Evolutionary conservation across 108 stramenopile genomes (phyloP).

Genomic region (Cyclotella cryptica): DNA sequence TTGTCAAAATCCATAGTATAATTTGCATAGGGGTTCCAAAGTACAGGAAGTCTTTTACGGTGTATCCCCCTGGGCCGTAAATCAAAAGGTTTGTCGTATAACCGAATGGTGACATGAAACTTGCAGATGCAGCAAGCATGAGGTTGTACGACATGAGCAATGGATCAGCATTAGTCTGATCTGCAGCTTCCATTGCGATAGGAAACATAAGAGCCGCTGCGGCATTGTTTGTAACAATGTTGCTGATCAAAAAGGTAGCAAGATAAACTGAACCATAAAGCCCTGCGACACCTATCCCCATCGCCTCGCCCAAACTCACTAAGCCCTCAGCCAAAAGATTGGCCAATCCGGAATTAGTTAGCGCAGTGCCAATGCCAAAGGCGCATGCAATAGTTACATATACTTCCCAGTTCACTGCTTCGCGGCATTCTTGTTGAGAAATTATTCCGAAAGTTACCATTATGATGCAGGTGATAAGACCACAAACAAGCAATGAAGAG

Average conservation of each 20-base stretch:
- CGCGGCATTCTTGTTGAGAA: slow-evolving; percentile 83
- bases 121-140: slow-evolving; percentile 86
- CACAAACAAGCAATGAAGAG: slow-evolving; percentile 67
- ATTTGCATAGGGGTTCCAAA: slow-evolving; percentile 87
- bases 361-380: slow-evolving; percentile 83
- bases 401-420: slow-evolving; percentile 85
- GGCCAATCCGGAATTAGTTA: slow-evolving; percentile 85
- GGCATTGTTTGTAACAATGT: slow-evolving; percentile 88
- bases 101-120: slow-evolving; percentile 86
- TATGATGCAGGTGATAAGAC: slow-evolving; percentile 60
- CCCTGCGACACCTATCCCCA: slow-evolving; percentile 75
- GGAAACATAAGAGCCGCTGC: slow-evolving; percentile 88
- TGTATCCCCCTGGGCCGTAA: slow-evolving; percentile 87
- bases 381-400: slow-evolving; percentile 82
- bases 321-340: slow-evolving; percentile 66
- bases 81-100: slow-evolving; percentile 82
- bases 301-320: slow-evolving; percentile 56
- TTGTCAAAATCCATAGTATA: slow-evolving; percentile 74
- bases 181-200: slow-evolving; percentile 85
- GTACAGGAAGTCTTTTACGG: slow-evolving; percentile 60
- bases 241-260: slow-evolving; percentile 84
- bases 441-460: slow-evolving; percentile 80
- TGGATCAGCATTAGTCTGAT: slow-evolving; percentile 62
- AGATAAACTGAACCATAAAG: slow-evolving; percentile 85
- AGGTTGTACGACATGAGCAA: slow-evolving; percentile 74